phyloP scores from a whole-genome alignment of 192 early-diverging fungal genomes.

The Chytriomyces sp. region DNA sequence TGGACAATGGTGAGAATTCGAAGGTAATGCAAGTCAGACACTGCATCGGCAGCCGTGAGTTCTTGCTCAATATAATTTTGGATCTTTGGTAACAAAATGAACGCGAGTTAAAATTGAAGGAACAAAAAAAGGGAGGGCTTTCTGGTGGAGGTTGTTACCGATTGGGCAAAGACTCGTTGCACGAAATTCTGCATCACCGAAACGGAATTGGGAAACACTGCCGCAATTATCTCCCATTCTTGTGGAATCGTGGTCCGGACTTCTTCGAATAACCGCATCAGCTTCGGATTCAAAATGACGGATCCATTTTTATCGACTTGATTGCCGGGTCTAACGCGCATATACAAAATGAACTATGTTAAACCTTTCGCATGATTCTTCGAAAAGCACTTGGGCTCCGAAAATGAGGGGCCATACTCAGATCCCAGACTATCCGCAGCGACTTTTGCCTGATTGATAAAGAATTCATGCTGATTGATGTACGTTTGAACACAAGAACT shows the following conservation, averaged over 20 bases:
- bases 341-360: no score
- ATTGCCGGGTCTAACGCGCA: not conserved
- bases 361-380: not conserved
- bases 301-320: conserved; percentile 4
- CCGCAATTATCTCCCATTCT: conserved; percentile 91
- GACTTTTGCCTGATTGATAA: conserved; percentile 67
- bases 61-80: conserved; percentile 87
- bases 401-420: not conserved
- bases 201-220: conserved; percentile 90
- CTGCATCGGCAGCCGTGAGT: conserved; percentile 69
- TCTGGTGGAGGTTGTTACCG: conserved; percentile 55
- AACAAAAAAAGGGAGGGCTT: not conserved
- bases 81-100: conserved; percentile 57
- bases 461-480: conserved; percentile 97
- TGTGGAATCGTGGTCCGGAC: conserved; percentile 79
- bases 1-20: conserved; percentile 77
- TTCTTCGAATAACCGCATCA: conserved; percentile 72
- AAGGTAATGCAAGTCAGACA: conserved; percentile 81
- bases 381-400: not conserved
- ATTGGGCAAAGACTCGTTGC: conserved; percentile 95
- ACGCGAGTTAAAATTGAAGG: not conserved
- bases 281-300: conserved; percentile 58
- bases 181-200: conserved; percentile 92
- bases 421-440: conserved; percentile 31
- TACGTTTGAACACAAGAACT: conserved; percentile 92